Evolutionary conservation across 2,329 filamentous ascomycete species (phyloP), one percentile per base, ranked within the genome.

Genomic region (Trichoderma brevicompactum): DNA sequence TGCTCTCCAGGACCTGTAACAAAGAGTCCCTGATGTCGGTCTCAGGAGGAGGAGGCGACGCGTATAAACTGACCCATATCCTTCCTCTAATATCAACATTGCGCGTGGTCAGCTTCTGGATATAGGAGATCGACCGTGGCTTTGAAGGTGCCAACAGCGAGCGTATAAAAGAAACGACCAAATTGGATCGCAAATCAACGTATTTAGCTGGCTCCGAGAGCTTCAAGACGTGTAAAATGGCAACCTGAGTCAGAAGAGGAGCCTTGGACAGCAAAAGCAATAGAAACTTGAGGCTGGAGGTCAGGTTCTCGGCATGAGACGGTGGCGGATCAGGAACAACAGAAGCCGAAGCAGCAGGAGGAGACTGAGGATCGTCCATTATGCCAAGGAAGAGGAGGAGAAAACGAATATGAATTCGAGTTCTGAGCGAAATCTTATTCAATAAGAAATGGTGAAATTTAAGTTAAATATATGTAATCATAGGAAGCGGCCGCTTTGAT

Each of bases 31-130:
- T 79, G 13, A 88, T 74, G 48, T 81, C 84, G 71, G 73, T 82
- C 74, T 80, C 85, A 65, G 85, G 80, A 0, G 89, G 90, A 2
- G 79, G 78, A 0, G 87, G 85, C 15, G 92, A 79, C 0, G 83
- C 85, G 48, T 91, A 88, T 63, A 87, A 90, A 71, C 88, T 89
- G 28, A 96, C 83, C 94, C 94, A 97, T 69, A 95, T 87, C 50
- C 85, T 86, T 3, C 92, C 92, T 74, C 92, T 93, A 73, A 96
- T 81, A 0, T 86, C 87, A 0, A 84, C 84, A 62, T 91, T 89
- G 65, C 81, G 85, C 50, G 85, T 78, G 1, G 86, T 85, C n/a
- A 85, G 71, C 48, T 78, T 80, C 76, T 97, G 94, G 7, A 85
- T 78, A 67, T 87, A 83, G 0, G 83, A 80, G 28, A 96, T 78